Evolutionary conservation across 1,284 basidiomycete species (phyloP).

Genomic region (Gymnopus androsaceus): DNA sequence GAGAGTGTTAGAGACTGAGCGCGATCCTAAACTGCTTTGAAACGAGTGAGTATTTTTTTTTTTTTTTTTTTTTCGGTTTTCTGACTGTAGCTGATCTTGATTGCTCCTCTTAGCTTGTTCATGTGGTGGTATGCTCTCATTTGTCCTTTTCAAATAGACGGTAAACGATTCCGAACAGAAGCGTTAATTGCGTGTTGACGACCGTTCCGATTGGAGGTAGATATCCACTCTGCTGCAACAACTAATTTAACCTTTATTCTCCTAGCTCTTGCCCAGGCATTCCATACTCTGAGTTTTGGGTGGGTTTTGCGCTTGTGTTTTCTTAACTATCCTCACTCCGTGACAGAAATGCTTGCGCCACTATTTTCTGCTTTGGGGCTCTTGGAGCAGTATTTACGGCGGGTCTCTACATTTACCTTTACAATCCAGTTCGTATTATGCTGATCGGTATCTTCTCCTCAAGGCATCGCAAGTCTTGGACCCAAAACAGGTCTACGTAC

Average conservation of each 20-base stretch:
- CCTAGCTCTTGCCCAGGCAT: slow-evolving; percentile 48
- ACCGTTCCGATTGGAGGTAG: slow-evolving; percentile 56
- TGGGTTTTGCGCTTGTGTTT: slow-evolving; percentile 25
- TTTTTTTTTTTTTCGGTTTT: slow-evolving; percentile 21
- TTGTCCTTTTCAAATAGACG: neutral
- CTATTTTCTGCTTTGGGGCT: slow-evolving; percentile 45
- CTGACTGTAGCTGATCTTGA: neutral
- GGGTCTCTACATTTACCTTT: too few species aligned
- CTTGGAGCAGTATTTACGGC: slow-evolving; percentile 42
- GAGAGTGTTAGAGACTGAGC: slow-evolving; percentile 49
- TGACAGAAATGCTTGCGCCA: slow-evolving; percentile 43
- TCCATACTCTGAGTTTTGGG: slow-evolving; percentile 53
- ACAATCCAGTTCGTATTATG: too few species aligned
- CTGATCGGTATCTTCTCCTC: too few species aligned
- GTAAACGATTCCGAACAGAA: slow-evolving; percentile 30
- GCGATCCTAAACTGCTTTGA: slow-evolving; percentile 48
- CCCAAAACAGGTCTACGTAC: slow-evolving; percentile 63
- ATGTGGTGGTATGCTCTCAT: slow-evolving; percentile 44
- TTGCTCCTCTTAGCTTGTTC: slow-evolving; percentile 35
- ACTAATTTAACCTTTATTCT: too few species aligned
- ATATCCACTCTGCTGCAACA: too few species aligned
- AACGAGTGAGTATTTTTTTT: slow-evolving; percentile 42
- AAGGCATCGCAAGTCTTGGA: slow-evolving; percentile 64
- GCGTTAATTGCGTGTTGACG: slow-evolving; percentile 50
- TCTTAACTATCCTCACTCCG: neutral